These are phyloP conservation scores for Staphylotrichum longicolle DNA, from an alignment of 495 filamentous ascomycete species.

Conservation along the genomic window DNA sequence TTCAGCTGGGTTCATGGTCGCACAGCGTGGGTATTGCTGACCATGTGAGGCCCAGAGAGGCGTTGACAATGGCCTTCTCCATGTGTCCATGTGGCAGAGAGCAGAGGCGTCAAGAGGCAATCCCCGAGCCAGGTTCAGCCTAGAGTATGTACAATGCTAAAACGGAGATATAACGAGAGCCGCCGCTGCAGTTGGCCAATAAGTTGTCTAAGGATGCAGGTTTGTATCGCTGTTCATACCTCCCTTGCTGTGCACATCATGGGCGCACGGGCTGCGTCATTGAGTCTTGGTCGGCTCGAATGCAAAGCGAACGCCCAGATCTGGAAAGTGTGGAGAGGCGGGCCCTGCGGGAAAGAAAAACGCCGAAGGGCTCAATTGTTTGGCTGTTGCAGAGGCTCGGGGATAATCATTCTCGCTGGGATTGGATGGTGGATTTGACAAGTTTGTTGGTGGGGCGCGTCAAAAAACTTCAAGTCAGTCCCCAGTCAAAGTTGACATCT, in stretches of 20 bases:
- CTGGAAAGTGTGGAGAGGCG: slow-evolving; percentile 9
- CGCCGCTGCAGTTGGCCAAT: too few species aligned
- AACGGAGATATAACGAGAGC: too few species aligned
- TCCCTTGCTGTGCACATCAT: too few species aligned
- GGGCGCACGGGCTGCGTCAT: too few species aligned
- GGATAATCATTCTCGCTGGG: background rate
- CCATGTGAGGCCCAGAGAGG: background rate
- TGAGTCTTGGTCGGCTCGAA: too few species aligned
- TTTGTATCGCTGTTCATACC: too few species aligned
- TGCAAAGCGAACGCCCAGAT: background rate
- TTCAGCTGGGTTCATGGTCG: slow-evolving; percentile 8
- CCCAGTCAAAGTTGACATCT: too few species aligned
- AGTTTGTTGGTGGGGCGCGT: slow-evolving; percentile 2
- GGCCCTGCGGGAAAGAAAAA: slow-evolving; percentile 6
- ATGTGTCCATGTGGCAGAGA: background rate
- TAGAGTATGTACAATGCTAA: too few species aligned
- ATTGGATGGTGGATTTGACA: background rate
- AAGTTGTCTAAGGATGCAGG: too few species aligned
- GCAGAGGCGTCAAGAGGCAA: background rate
- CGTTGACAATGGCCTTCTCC: background rate
- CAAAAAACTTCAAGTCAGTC: background rate
- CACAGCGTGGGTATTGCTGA: slow-evolving; percentile 12
- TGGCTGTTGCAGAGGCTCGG: background rate
- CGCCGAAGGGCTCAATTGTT: background rate
- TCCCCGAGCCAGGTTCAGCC: too few species aligned